Evolutionary conservation across 1,284 basidiomycete genomes (phyloP), one percentile per base, ranked within the genome.

Genomic region (Naganishia liquefaciens): DNA sequence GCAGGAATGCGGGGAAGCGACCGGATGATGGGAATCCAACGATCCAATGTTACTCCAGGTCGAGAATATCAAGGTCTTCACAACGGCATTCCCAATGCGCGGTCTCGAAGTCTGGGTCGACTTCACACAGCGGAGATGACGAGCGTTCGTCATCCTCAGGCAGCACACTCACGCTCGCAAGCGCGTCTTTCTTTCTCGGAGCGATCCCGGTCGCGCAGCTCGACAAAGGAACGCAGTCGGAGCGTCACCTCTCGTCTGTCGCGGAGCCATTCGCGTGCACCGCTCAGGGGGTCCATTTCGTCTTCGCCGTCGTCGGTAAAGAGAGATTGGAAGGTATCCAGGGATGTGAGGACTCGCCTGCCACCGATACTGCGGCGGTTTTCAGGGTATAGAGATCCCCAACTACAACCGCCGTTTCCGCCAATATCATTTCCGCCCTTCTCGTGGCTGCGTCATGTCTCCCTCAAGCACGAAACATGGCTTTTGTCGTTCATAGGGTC

Each of bases 401-500:
- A 43, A 5, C 23, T 63, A 0, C 37, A 60, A 37, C 64, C 70
- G 2, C 73, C 73, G 1, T 73, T 69, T 33, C 63, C 58, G 9
- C 74, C 74, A 0, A 62, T 75, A 13, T 70, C 71, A 7, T 68
- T 73, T 46, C 69, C 70, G 2, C 74, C 73, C 3, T 76, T 77
- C 68, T 62, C 37, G 0, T 73, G 70, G 72, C 78, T 63, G 63
- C 68, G 10, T 72, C 77, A 42, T 76, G 78, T 63, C 69, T 77
- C 53, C 73, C 77, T 71, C 65, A 74, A 81, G 53, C 80, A 82
- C 66, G 80, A 83, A 75, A 61, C 84, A 37, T 80, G 77, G 77
- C 51, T 81, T 19, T 81, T 81, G 74, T 79, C 79, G 0, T 81
- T 83, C 69, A 72, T 87, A 28, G 85, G 82, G 23, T 79, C 85